Percentiles rank a stretch among this genome's conserved stretches.
Conservation (phyloP, 176 grass and related monocot genomes). For the Paspalum vaginatum region DNA sequence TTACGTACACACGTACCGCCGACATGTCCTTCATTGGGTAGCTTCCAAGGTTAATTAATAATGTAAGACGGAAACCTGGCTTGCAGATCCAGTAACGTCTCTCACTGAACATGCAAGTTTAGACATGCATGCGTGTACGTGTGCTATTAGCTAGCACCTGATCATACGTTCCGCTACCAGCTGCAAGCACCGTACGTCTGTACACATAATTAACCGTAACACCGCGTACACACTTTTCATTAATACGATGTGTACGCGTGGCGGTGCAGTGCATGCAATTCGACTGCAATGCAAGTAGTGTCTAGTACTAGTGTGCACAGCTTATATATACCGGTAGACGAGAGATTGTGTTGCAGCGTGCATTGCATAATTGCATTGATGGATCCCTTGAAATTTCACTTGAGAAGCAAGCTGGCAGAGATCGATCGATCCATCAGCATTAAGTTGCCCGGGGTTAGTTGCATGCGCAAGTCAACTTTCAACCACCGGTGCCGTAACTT, state of each 20-base stretch:
- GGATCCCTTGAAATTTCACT: background rate
- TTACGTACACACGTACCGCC: conserved; percentile 21
- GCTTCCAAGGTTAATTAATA: conserved; percentile 21
- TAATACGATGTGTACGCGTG: background rate
- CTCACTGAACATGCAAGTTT: background rate
- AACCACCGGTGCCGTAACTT: conserved; percentile 53
- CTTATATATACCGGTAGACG: background rate
- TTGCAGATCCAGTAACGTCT: conserved; percentile 40
- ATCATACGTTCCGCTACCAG: background rate
- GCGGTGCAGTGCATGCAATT: conserved; percentile 3
- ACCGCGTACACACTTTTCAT: conserved; percentile 31
- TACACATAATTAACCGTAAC: conserved; percentile 12
- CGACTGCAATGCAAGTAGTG: conserved; percentile 28
- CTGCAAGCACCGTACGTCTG: conserved; percentile 24
- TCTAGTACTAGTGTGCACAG: background rate
- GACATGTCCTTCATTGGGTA: conserved; percentile 35
- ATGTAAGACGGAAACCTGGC: background rate
- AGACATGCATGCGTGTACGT: conserved; percentile 3
- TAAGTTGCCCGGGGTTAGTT: conserved; percentile 49
- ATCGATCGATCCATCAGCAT: conserved; percentile 37
- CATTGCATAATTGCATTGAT: conserved; percentile 30
- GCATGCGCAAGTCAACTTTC: conserved; percentile 51
- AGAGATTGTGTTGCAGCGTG: background rate
- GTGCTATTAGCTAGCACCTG: too few species aligned
- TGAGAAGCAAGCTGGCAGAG: conserved; percentile 26